These are phyloP conservation scores for Extremus antarcticus DNA, from an alignment of 495 filamentous ascomycete species.

Conservation along the genomic window DNA sequence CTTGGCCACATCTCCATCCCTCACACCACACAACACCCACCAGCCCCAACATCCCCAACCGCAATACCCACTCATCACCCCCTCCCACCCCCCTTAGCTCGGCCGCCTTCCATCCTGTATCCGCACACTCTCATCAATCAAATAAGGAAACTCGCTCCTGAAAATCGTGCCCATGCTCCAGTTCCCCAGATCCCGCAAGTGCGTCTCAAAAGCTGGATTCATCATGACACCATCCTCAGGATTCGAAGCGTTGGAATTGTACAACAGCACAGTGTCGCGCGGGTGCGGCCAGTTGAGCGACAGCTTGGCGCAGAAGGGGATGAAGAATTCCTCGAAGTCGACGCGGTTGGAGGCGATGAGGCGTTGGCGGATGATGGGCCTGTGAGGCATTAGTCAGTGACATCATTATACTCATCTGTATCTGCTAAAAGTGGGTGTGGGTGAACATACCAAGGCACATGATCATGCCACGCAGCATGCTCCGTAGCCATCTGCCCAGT, in stretches of 20 bases:
- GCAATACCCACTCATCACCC: neutral
- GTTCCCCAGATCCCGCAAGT: conserved; percentile 55
- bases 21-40: too few species aligned
- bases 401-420: too few species aligned
- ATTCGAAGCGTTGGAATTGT: conserved; percentile 34
- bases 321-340: conserved; percentile 66
- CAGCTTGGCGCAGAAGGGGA: conserved; percentile 63
- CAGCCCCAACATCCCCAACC: too few species aligned
- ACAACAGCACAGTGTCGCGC: conserved; percentile 24
- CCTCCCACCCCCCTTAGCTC: neutral
- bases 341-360: conserved; percentile 29
- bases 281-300: conserved; percentile 72
- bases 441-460: conserved; percentile 49
- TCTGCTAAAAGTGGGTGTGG: too few species aligned
- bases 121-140: conserved; percentile 25
- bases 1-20: too few species aligned
- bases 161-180: conserved; percentile 70
- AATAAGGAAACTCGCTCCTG: conserved; percentile 46
- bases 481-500: conserved; percentile 47
- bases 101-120: neutral
- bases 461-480: conserved; percentile 70
- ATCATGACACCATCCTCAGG: conserved; percentile 47
- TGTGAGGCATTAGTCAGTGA: conserved; percentile 11
- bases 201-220: conserved; percentile 70
- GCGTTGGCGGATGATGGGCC: conserved; percentile 57